phyloP scores from a whole-genome alignment of 345 rosid genomes.

The Angophora floribunda region DNA sequence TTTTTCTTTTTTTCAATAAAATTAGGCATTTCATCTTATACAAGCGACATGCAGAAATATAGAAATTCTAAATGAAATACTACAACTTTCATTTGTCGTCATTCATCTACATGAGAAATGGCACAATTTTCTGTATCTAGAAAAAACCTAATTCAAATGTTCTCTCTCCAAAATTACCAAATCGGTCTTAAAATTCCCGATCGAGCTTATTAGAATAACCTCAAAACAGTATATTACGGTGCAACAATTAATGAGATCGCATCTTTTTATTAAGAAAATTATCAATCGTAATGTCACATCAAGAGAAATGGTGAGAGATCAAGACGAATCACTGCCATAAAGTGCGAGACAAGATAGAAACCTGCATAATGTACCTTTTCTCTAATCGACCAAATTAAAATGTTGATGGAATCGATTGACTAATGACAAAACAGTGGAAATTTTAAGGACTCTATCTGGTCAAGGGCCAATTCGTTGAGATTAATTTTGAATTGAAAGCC shows the following conservation, averaged over 20 bases:
- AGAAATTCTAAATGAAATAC: background rate
- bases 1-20: background rate
- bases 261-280: background rate
- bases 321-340: background rate
- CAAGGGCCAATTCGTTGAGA: background rate
- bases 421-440: background rate
- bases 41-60: background rate
- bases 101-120: background rate
- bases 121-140: background rate
- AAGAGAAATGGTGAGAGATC: background rate
- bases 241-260: background rate
- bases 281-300: background rate
- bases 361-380: background rate
- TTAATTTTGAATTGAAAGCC: background rate
- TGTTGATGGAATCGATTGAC: background rate
- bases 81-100: background rate
- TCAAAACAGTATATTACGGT: background rate
- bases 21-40: background rate
- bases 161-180: background rate
- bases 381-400: background rate
- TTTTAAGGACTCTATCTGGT: background rate
- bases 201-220: background rate
- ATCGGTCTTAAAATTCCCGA: background rate
- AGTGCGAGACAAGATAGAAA: background rate
- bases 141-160: background rate